A percentile compares a stretch with the other conserved stretches of the same genome.
These are phyloP conservation scores for Fonsecaea pugnacius DNA, from an alignment of 2,329 filamentous ascomycete genomes.

Conservation along the genomic window DNA sequence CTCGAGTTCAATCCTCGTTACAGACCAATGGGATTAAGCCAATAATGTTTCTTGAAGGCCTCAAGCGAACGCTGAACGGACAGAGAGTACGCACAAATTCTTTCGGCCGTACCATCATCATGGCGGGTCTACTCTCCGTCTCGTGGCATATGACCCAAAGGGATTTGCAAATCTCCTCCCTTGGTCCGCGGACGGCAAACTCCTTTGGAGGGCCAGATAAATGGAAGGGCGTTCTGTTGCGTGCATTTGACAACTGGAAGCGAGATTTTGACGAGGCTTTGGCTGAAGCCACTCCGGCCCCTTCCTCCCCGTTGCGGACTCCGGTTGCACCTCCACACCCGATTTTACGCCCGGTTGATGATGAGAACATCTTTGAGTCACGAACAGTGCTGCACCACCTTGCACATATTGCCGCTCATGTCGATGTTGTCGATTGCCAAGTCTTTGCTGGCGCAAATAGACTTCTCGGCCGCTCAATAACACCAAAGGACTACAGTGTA, in stretches of 20 bases:
- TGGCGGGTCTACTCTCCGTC: slow-evolving; percentile 90
- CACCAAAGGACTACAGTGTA: slow-evolving; percentile 75
- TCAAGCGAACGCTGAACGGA: slow-evolving; percentile 86
- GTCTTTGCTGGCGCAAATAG: slow-evolving; percentile 89
- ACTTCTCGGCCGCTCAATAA: slow-evolving; percentile 83
- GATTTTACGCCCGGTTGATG: slow-evolving; percentile 49
- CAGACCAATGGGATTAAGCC: slow-evolving; percentile 81
- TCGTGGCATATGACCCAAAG: slow-evolving; percentile 98
- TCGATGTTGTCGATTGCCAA: slow-evolving; percentile 96
- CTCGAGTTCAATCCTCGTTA: slow-evolving; percentile 78
- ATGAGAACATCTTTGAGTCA: slow-evolving; percentile 81
- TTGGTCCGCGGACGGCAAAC: slow-evolving; percentile 69
- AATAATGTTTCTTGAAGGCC: slow-evolving; percentile 83
- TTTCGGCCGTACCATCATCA: slow-evolving; percentile 89
- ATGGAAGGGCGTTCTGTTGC: slow-evolving; percentile 82
- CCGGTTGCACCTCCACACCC: slow-evolving; percentile 48
- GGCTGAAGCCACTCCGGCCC: slow-evolving; percentile 55
- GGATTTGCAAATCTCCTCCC: slow-evolving; percentile 86
- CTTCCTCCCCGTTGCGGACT: slow-evolving; percentile 49
- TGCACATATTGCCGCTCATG: slow-evolving; percentile 97
- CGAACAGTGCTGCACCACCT: slow-evolving; percentile 88
- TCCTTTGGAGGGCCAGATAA: slow-evolving; percentile 85
- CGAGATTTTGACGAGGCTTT: slow-evolving; percentile 84
- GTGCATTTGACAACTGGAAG: slow-evolving; percentile 93
- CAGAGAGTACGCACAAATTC: slow-evolving; percentile 86